Percentiles rank a stretch among this genome's conserved stretches.
Evolutionary conservation across 2,329 filamentous ascomycete species (phyloP).

Genomic region (Aspergillus intermedius): DNA sequence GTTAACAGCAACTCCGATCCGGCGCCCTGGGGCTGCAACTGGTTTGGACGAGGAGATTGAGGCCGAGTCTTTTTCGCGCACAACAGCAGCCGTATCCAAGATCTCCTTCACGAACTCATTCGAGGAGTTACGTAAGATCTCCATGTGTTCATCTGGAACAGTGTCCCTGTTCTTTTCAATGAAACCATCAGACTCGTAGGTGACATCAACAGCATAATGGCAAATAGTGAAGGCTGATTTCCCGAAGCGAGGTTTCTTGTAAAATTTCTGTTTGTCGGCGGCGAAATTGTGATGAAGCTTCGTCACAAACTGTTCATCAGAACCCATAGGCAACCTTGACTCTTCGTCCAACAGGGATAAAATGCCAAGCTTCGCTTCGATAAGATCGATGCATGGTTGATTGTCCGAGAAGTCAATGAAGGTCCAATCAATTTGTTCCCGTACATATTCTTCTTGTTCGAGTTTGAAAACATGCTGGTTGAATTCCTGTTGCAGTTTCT

Average conservation of each 20-base stretch:
- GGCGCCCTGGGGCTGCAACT: conserved; percentile 64
- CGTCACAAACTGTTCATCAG: conserved; percentile 91
- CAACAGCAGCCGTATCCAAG: conserved; percentile 73
- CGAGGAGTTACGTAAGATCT: conserved; percentile 73
- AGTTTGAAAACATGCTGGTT: conserved; percentile 99
- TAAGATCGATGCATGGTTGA: conserved; percentile 96
- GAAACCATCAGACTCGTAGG: conserved; percentile 97
- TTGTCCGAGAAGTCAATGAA: conserved; percentile 99
- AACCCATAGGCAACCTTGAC: conserved; percentile 91
- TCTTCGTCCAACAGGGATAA: conserved; percentile 91
- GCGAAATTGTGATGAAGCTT: conserved; percentile 94
- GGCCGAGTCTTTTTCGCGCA: conserved; percentile 78
- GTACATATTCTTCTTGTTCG: conserved; percentile 94
- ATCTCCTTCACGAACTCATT: conserved; percentile 83
- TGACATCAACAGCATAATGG: conserved; percentile 96
- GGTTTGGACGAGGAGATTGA: conserved; percentile 63
- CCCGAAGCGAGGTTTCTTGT: conserved; percentile 96
- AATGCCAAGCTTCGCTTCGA: conserved; percentile 93
- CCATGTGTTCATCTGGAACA: conserved; percentile 96
- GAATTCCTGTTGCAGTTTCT: conserved; percentile 98
- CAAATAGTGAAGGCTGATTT: conserved; percentile 97
- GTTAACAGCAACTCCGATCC: conserved; percentile 86
- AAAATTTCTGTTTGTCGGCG: conserved; percentile 87
- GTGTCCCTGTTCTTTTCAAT: conserved; percentile 99
- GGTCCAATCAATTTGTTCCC: conserved; percentile 96